These are phyloP conservation scores for Neurospora sp. DNA, from an alignment of 495 filamentous ascomycete species.

Conservation along the genomic window DNA sequence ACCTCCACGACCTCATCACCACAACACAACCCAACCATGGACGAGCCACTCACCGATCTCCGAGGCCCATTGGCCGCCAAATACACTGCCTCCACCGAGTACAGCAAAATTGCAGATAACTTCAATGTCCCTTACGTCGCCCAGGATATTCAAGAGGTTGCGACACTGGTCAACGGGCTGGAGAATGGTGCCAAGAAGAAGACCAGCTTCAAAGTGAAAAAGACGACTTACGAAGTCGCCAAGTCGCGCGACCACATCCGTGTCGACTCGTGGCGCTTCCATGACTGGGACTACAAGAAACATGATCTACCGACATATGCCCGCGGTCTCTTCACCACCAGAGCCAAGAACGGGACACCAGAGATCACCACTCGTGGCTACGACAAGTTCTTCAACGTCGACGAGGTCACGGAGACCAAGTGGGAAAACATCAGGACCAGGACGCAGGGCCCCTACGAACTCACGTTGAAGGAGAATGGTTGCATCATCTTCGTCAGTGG, in stretches of 20 bases:
- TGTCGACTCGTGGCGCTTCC: conserved; percentile 87
- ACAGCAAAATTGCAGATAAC: conserved; percentile 16
- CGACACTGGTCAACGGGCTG: conserved; percentile 47
- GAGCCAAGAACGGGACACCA: conserved; percentile 44
- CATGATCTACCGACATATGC: conserved; percentile 76
- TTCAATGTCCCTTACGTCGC: conserved; percentile 41
- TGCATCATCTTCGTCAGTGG: conserved; percentile 98
- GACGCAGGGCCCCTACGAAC: conserved; percentile 84
- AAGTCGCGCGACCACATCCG: conserved; percentile 44
- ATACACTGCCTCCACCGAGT: conserved; percentile 23
- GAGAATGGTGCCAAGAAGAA: conserved; percentile 46
- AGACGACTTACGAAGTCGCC: conserved; percentile 56
- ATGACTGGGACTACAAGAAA: conserved; percentile 93
- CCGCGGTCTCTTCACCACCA: conserved; percentile 81
- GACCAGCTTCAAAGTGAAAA: conserved; percentile 54
- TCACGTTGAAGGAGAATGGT: conserved; percentile 95
- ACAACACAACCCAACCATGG: conserved; percentile 11
- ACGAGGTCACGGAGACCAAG: conserved; percentile 64
- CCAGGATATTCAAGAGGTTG: conserved; percentile 56
- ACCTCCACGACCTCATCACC: conserved; percentile 5
- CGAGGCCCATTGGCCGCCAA: conserved; percentile 7
- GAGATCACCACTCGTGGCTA: conserved; percentile 86
- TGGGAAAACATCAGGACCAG: conserved; percentile 72
- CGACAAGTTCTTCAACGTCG: conserved; percentile 97
- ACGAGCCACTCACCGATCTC: not conserved